Evolutionary conservation across 345 rosid species (phyloP), one percentile per base, ranked within the genome.

Genomic region (Geranium brycei): DNA sequence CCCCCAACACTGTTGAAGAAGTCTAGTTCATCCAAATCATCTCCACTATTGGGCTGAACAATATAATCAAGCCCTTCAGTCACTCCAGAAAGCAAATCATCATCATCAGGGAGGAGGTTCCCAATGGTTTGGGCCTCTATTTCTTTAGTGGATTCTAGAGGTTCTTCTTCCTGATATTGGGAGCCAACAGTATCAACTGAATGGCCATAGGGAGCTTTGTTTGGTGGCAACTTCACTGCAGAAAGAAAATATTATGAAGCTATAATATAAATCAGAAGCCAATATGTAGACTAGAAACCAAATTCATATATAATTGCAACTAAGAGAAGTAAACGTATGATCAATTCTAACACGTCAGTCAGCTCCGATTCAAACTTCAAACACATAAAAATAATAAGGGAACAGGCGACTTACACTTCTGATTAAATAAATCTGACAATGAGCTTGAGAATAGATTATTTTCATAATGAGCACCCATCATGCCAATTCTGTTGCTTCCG

Each of bases 361-460:
- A 47, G 53, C 53, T 47, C 15, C 53, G 11, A 13, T 47, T 47
- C 53, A 47, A 47, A 47, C 53, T 47, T 47, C 53, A 47, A 47
- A 47, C 14, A 47, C 53, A 47, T 47, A 47, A 23, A 23, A 23
- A 23, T 23, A 23, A 2, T 23, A 2, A 23, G 28, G 3, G 15
- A 51, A 28, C 47, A 13, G 15, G 70, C 58, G 41, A 65, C 90
- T 79, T 82, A 87, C 98, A 62, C 68, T 86, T 87, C 69, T 78
- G 69, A 68, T 67, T 86, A 73, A 86, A 84, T 67, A 86, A 67
- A 58, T 92, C 98, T 17, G 97, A 86, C 69, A 92, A 63, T 15
- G 98, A 89, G 80, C 96, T 88, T 40, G 98, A 92, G 77, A 92
- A 92, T 62, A 92, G 82, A 75, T 95, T 85, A 78, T 87, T 89